Evolutionary conservation across 768 basidiomycete species (phyloP), one percentile per base, ranked within the genome.

Genomic region (Suillus weaverae): DNA sequence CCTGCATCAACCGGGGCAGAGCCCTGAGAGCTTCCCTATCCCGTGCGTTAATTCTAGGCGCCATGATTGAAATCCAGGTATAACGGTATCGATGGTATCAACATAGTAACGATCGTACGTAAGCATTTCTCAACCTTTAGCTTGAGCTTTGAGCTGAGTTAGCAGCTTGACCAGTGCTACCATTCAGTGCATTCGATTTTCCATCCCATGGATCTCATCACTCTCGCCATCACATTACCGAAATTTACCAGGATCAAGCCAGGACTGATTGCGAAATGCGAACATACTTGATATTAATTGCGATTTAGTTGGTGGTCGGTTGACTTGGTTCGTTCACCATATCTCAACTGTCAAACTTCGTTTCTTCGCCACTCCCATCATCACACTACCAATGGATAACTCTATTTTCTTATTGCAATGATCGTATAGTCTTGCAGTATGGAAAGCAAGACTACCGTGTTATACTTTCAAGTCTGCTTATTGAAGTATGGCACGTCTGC

Each of bases 41-140:
- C 39, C 26, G 39, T 13, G 57, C 11, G 39, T 39, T 59, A 20
- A 59, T 59, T 59, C 57, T 59, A 39, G 39, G 57, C 13, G 57
- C 30, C 57, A 59, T 59, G 39, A 57, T 57, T 3, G 38, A 57
- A 9, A 57, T 57, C 36, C 22, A 26, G 36, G 20, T 38, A 22
- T 22, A 57, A 57, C 67, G 39, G 70, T 18, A 6, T 81, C 39
- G 16, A 26, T 57, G 38, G 38, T 39, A 39, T 32, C 26, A 59
- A 39, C 57, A 59, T 59, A 41, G 26, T 41, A 39, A 57, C 38
- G 22, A 59, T 57, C 26, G 8, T 39, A 32, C 51, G 32, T 53
- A 57, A 57, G 16, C 56, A n/a, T n/a, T n/a, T n/a, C n/a, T n/a
- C n/a, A n/a, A n/a, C n/a, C n/a, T n/a, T n/a, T n/a, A n/a, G n/a